Evolutionary conservation across 768 basidiomycete genomes (phyloP).

Genomic region (Suillus americanus): DNA sequence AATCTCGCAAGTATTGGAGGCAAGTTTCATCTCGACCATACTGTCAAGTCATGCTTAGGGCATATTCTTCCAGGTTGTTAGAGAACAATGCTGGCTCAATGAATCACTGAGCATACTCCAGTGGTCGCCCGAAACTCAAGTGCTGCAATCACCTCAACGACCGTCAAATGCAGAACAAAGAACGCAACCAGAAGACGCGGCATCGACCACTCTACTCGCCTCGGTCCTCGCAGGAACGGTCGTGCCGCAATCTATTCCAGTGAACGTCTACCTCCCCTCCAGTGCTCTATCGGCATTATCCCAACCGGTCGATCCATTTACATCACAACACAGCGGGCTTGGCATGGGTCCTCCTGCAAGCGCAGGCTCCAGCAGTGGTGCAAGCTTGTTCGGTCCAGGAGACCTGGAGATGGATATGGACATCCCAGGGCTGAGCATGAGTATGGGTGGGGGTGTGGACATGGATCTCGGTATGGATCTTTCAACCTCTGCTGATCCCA

Average conservation of each 20-base stretch:
- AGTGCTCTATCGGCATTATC: slow-evolving; percentile 23
- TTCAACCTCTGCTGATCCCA: slow-evolving; percentile 11
- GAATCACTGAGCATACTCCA: slow-evolving; percentile 58
- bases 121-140: slow-evolving; percentile 55
- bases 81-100: slow-evolving; percentile 85
- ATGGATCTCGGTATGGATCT: slow-evolving; percentile 30
- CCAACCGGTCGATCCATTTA: slow-evolving; percentile 9
- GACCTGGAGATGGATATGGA: slow-evolving; percentile 37
- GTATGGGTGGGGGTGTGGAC: slow-evolving; percentile 31
- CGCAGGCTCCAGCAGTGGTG: slow-evolving; percentile 21
- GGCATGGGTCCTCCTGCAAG: slow-evolving; percentile 24
- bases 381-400: slow-evolving; percentile 30
- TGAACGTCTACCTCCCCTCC: slow-evolving; percentile 64
- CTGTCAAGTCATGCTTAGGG: slow-evolving; percentile 3
- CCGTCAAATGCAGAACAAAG: slow-evolving; percentile 25
- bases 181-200: slow-evolving; percentile 24
- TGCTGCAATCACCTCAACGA: background rate
- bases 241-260: slow-evolving; percentile 49
- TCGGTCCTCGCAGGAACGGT: slow-evolving; percentile 61
- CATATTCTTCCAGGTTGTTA: slow-evolving; percentile 52
- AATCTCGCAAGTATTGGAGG: slow-evolving; percentile 76
- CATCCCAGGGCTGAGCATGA: slow-evolving; percentile 35
- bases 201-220: slow-evolving; percentile 56
- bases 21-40: slow-evolving; percentile 24
- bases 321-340: slow-evolving; percentile 20